Conservation (phyloP, 768 basidiomycete genomes). For the Favolaschia claudopus region DNA sequence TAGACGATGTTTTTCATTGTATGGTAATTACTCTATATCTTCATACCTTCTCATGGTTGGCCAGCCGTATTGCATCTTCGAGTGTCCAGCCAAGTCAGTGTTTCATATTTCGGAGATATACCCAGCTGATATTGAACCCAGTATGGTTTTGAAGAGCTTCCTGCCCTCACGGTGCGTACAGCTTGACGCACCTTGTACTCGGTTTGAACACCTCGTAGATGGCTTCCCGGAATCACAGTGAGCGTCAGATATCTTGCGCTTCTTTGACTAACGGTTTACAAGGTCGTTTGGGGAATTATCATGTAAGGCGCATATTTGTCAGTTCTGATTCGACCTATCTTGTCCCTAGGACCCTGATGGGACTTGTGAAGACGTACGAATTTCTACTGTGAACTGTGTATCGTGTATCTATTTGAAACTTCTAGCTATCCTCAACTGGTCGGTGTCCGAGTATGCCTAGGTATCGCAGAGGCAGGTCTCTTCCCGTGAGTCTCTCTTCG, state of each 20-base stretch:
- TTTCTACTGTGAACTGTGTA: background rate
- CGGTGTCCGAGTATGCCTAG: constrained; percentile 64
- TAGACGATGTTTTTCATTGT: constrained; percentile 80
- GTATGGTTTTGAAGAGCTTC: constrained; percentile 66
- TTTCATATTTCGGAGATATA: background rate
- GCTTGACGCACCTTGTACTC: background rate
- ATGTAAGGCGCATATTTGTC: constrained; percentile 48
- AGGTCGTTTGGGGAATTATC: constrained; percentile 72
- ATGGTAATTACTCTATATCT: constrained; percentile 28
- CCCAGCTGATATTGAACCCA: constrained; percentile 25
- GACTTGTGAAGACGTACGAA: constrained; percentile 71
- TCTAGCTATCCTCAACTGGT: constrained; percentile 68
- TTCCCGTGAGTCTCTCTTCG: constrained; percentile 51
- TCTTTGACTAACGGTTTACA: background rate
- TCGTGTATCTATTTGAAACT: background rate
- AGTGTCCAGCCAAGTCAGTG: constrained; percentile 73
- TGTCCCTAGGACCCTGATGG: constrained; percentile 62
- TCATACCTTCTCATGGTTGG: background rate
- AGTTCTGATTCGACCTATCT: background rate
- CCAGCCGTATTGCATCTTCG: constrained; percentile 68
- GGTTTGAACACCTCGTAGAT: constrained; percentile 41
- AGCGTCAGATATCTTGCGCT: constrained; percentile 13
- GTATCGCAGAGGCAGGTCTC: constrained; percentile 72
- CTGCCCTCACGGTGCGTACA: constrained; percentile 63
- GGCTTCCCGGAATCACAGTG: constrained; percentile 74